A percentile compares a stretch with the other conserved stretches of the same genome.
Evolutionary conservation across 345 rosid genomes (phyloP).

Genomic region (Melaleuca alternifolia): DNA sequence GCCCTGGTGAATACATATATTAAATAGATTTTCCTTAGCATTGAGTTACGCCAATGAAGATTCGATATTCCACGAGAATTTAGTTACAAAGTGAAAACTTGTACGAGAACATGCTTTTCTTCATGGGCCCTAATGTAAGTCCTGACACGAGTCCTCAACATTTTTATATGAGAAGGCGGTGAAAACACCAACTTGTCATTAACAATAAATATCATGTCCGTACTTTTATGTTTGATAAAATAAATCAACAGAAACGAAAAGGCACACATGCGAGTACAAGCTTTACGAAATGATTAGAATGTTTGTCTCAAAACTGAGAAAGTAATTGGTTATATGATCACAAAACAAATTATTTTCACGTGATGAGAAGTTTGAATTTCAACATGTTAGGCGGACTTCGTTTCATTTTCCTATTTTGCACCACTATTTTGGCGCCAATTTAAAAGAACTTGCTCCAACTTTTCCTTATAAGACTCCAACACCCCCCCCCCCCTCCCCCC

Average conservation of each 20-base stretch:
- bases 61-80: neutral
- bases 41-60: neutral
- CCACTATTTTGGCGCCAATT: too few relatives aligned
- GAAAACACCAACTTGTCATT: neutral
- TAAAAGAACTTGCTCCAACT: too few relatives aligned
- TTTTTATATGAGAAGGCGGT: neutral
- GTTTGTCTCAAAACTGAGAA: neutral
- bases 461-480: too few relatives aligned
- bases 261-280: neutral
- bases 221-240: neutral
- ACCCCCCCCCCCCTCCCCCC: too few relatives aligned
- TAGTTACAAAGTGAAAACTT: neutral
- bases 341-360: too few relatives aligned
- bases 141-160: neutral
- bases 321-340: too few relatives aligned
- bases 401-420: too few relatives aligned
- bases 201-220: neutral
- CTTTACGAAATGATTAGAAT: neutral
- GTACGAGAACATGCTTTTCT: neutral
- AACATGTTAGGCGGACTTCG: too few relatives aligned
- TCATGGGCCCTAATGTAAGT: neutral
- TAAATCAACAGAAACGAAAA: neutral
- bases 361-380: too few relatives aligned
- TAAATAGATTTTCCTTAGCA: neutral
- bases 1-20: neutral